phyloP scores from a whole-genome alignment of 2,329 filamentous ascomycete genomes.

The Aotearoamyces nothofagi region DNA sequence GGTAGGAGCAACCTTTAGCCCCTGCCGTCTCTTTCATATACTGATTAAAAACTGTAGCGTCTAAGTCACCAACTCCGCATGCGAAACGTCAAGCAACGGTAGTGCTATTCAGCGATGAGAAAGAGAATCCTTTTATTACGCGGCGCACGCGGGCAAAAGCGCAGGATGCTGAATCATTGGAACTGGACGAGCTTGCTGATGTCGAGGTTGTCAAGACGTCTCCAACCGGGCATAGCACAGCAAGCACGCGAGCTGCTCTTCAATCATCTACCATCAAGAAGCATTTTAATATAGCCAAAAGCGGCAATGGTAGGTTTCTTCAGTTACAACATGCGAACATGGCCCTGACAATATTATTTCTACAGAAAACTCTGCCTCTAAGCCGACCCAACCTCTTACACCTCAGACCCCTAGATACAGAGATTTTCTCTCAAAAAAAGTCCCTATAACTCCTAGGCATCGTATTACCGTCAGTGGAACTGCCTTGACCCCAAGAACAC shows the following conservation, averaged over 20 bases:
- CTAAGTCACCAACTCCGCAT: slow-evolving; percentile 14
- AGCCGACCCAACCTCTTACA: slow-evolving; percentile 38
- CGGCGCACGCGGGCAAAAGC: slow-evolving; percentile 15
- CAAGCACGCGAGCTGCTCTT: slow-evolving; percentile 23
- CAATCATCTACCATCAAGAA: slow-evolving; percentile 31
- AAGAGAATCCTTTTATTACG: slow-evolving; percentile 40
- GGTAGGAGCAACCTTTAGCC: slow-evolving; percentile 17
- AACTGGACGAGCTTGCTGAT: slow-evolving; percentile 23
- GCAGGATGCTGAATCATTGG: slow-evolving; percentile 25
- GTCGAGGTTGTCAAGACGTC: slow-evolving; percentile 16
- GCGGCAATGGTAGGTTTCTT: slow-evolving; percentile 19
- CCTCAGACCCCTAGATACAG: slow-evolving; percentile 65
- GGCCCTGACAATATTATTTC: slow-evolving; percentile 1
- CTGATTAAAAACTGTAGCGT: slow-evolving; percentile 8
- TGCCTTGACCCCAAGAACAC: slow-evolving; percentile 63
- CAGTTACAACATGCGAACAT: slow-evolving; percentile 5
- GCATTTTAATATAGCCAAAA: slow-evolving; percentile 24
- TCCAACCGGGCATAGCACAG: slow-evolving; percentile 31
- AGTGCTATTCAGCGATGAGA: slow-evolving; percentile 45
- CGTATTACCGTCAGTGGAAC: slow-evolving; percentile 65
- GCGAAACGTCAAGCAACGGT: slow-evolving; percentile 29
- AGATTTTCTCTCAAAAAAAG: slow-evolving; percentile 56
- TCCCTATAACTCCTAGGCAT: slow-evolving; percentile 69
- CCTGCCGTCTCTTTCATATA: slow-evolving; percentile 6
- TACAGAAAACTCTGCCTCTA: too few species aligned